Percentiles rank a stretch among this genome's conserved stretches.
These are phyloP conservation scores for Penicillium sp. DNA, from an alignment of 2,329 filamentous ascomycete genomes.

Conservation along the genomic window DNA sequence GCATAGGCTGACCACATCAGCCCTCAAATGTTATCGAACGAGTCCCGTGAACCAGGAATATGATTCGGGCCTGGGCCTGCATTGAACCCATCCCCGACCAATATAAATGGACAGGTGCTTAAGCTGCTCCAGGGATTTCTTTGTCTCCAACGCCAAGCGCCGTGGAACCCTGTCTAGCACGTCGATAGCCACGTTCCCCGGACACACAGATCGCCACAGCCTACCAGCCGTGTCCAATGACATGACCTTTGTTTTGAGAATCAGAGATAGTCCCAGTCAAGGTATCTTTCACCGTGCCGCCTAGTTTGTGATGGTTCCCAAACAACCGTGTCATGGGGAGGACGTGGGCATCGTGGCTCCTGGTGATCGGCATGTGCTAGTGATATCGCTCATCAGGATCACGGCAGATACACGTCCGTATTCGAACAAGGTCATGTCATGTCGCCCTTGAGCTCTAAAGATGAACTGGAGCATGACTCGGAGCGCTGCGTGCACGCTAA, in stretches of 20 bases:
- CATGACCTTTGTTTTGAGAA: neutral
- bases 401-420: neutral
- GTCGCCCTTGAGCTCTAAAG: neutral
- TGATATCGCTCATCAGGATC: neutral
- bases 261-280: neutral
- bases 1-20: neutral
- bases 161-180: conserved; percentile 8
- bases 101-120: conserved; percentile 6
- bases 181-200: conserved; percentile 2
- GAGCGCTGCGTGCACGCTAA: neutral
- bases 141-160: conserved; percentile 8
- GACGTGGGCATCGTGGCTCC: neutral
- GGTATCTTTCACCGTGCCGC: neutral
- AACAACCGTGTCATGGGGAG: neutral
- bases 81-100: neutral
- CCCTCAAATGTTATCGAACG: neutral
- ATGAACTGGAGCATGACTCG: neutral
- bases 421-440: neutral
- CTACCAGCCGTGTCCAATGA: neutral
- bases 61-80: neutral
- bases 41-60: too few relatives aligned
- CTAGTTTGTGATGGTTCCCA: neutral
- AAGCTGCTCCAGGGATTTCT: conserved; percentile 4
- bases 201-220: neutral
- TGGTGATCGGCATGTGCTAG: neutral